These are phyloP conservation scores for Solidago caesia DNA, from an alignment of 129 eudicot species.

Conservation along the genomic window DNA sequence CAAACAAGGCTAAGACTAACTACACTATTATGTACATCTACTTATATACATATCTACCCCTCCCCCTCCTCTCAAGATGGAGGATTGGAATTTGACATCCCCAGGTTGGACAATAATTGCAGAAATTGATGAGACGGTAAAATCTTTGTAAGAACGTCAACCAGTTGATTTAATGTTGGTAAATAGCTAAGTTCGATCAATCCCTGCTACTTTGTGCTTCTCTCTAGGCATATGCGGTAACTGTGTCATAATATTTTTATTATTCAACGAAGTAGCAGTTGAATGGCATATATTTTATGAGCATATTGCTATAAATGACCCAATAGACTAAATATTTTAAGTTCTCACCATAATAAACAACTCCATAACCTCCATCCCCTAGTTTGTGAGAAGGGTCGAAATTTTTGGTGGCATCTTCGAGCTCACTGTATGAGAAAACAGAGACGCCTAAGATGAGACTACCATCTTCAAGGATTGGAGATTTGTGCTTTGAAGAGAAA, in stretches of 20 bases:
- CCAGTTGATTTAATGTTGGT: no score
- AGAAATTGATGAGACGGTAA: no score
- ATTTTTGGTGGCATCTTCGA: constrained; percentile 56
- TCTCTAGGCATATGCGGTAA: neutral
- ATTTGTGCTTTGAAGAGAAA: constrained; percentile 19
- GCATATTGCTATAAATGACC: neutral
- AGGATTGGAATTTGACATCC: no score
- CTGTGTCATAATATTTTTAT: neutral
- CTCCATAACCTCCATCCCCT: constrained; percentile 66
- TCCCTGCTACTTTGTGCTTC: no score
- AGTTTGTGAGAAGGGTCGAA: constrained; percentile 48
- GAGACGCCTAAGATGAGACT: constrained; percentile 37
- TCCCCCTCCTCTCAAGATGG: no score
- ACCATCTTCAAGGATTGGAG: constrained; percentile 32
- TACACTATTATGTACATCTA: no score
- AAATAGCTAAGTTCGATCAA: no score
- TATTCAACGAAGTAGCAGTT: no score
- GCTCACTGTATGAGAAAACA: constrained; percentile 51
- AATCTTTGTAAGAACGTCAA: no score
- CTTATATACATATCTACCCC: no score
- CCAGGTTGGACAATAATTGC: no score
- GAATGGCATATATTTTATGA: neutral
- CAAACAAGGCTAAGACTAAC: no score
- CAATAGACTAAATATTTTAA: neutral
- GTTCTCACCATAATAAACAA: constrained; percentile 51